Percentiles rank a stretch among this genome's conserved stretches.
Evolutionary conservation across 208 protist species (phyloP).

Genomic region (Trypanosoma lewisi): DNA sequence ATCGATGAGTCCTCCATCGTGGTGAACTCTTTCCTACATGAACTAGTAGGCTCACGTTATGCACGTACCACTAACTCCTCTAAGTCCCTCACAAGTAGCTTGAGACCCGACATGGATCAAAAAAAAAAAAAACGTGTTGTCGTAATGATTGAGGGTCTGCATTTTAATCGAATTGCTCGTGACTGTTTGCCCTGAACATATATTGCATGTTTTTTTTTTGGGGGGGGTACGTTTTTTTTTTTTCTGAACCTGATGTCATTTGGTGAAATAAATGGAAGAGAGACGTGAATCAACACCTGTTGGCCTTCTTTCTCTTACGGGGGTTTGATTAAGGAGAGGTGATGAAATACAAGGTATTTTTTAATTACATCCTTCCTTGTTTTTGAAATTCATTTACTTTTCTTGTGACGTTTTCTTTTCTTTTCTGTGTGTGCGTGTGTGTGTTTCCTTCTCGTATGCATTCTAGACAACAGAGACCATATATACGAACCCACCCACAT

Average conservation of each 20-base stretch:
- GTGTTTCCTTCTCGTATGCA: not conserved
- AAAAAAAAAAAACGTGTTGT: constrained; percentile 23
- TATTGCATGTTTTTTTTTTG: too few species aligned
- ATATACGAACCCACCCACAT: not conserved
- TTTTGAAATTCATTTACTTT: not conserved
- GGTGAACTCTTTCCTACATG: not conserved
- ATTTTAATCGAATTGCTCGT: constrained; percentile 40
- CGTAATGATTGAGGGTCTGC: constrained; percentile 36
- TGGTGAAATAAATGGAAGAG: too few species aligned
- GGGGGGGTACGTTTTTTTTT: too few species aligned
- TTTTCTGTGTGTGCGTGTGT: not conserved
- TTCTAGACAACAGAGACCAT: not conserved
- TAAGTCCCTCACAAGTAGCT: not conserved
- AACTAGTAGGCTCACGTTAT: too few species aligned
- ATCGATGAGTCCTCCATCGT: not conserved
- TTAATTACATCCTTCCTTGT: too few species aligned
- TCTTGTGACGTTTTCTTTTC: not conserved
- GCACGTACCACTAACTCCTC: constrained; percentile 1
- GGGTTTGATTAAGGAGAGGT: too few species aligned
- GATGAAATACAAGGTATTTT: too few species aligned
- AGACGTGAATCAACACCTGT: too few species aligned
- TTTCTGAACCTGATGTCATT: too few species aligned
- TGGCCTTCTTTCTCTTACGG: too few species aligned
- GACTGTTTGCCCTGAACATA: constrained; percentile 28
- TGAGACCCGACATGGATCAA: constrained; percentile 15